Evolutionary conservation across 2,329 filamentous ascomycete genomes (phyloP).

Genomic region (Sarocladium oryzae): DNA sequence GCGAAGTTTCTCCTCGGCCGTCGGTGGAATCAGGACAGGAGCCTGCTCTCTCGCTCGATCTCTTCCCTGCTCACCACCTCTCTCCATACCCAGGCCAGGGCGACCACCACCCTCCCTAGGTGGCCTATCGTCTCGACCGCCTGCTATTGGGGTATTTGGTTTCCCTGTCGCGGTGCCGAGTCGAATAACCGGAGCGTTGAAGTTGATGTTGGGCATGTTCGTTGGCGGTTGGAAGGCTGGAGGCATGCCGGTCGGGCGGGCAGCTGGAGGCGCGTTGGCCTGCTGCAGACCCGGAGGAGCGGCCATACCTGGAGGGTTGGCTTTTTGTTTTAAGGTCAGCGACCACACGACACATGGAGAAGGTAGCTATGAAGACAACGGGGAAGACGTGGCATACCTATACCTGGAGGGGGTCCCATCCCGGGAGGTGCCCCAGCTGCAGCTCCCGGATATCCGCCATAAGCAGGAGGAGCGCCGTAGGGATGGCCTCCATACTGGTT

Average conservation of each 20-base stretch:
- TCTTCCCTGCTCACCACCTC: constrained; percentile 61
- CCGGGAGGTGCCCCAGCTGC: constrained; percentile 50
- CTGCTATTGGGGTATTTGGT: constrained; percentile 33
- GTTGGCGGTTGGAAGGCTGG: constrained; percentile 80
- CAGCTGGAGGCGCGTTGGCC: constrained; percentile 66
- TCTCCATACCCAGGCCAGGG: constrained; percentile 53
- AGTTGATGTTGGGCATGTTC: constrained; percentile 97
- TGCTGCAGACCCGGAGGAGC: constrained; percentile 72
- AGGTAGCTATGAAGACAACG: neutral
- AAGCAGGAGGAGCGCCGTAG: constrained; percentile 71
- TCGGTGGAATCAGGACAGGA: constrained; percentile 72
- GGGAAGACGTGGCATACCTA: constrained; percentile 73
- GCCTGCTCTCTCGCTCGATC: constrained; percentile 61
- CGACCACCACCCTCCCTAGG: constrained; percentile 30
- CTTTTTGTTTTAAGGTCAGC: constrained; percentile 31
- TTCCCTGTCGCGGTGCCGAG: constrained; percentile 75
- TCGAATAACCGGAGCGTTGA: constrained; percentile 92
- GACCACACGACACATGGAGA: neutral
- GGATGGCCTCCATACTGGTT: constrained; percentile 58
- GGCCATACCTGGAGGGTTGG: constrained; percentile 71
- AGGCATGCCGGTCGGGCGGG: constrained; percentile 73
- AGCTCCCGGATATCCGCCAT: constrained; percentile 61
- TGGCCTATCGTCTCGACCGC: constrained; percentile 37
- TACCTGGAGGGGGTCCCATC: constrained; percentile 72
- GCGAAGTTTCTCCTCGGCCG: constrained; percentile 81